phyloP scores from a whole-genome alignment of 495 filamentous ascomycete genomes.

The Delitschia confertaspora region DNA sequence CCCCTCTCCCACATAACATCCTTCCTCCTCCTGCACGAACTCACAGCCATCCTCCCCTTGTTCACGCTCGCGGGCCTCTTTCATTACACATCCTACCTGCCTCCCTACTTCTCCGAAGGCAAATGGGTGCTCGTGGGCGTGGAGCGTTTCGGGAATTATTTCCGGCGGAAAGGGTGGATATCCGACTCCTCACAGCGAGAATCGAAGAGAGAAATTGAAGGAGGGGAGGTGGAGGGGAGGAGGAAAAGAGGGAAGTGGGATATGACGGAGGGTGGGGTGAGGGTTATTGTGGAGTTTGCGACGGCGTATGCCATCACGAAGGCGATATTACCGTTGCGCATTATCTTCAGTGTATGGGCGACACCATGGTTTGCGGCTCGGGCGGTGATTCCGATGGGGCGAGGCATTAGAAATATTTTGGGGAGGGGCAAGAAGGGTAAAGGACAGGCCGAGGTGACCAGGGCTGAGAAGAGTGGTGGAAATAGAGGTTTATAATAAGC shows the following conservation, averaged over 20 bases:
- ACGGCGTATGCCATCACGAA: slow-evolving; percentile 88
- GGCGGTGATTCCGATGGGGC: slow-evolving; percentile 45
- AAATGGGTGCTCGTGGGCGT: slow-evolving; percentile 47
- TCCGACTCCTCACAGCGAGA: slow-evolving; percentile 33
- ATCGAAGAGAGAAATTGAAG: slow-evolving; percentile 30
- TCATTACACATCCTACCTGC: slow-evolving; percentile 63
- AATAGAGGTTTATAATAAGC: background rate
- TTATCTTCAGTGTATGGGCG: slow-evolving; percentile 70
- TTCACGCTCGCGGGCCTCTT: slow-evolving; percentile 66
- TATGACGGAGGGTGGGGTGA: slow-evolving; percentile 36
- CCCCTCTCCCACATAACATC: slow-evolving; percentile 75
- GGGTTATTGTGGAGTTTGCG: slow-evolving; percentile 50
- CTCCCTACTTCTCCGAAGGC: slow-evolving; percentile 42
- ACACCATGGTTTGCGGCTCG: slow-evolving; percentile 89
- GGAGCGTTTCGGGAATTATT: slow-evolving; percentile 49
- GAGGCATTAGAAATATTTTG: slow-evolving; percentile 36
- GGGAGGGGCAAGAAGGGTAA: slow-evolving; percentile 29
- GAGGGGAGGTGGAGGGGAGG: slow-evolving; percentile 28
- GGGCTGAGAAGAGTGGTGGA: background rate
- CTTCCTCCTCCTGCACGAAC: slow-evolving; percentile 84
- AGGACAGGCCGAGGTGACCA: background rate
- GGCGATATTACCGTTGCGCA: slow-evolving; percentile 63
- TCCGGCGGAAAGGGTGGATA: slow-evolving; percentile 55
- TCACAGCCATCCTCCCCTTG: slow-evolving; percentile 77
- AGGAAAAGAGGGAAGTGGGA: slow-evolving; percentile 30